Conservation (phyloP, 345 rosid species). For the Rhodomyrtus tomentosa region DNA sequence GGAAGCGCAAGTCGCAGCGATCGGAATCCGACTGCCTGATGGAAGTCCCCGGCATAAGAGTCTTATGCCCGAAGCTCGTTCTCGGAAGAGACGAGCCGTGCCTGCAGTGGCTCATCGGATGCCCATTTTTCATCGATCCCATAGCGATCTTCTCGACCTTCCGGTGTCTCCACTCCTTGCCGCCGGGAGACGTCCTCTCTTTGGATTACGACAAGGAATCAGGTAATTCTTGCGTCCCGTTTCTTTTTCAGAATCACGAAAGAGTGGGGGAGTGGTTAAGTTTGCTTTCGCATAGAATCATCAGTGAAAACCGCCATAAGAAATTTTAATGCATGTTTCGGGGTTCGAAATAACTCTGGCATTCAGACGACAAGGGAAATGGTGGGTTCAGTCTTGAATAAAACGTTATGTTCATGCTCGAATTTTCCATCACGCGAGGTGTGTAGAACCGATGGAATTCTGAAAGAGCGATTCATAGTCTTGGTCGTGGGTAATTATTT, state of each 20-base stretch:
- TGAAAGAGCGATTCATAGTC: not conserved
- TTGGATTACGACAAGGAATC: conserved; percentile 62
- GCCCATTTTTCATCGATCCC: conserved; percentile 54
- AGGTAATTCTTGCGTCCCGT: conserved; percentile 19
- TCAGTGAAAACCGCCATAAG: not conserved
- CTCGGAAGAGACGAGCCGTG: conserved; percentile 28
- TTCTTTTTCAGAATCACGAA: not conserved
- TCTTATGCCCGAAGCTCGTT: conserved; percentile 44
- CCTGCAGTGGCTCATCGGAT: conserved; percentile 86
- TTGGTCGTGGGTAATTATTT: not conserved
- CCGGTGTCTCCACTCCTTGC: conserved; percentile 40
- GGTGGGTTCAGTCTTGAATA: not conserved
- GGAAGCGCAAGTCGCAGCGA: not conserved
- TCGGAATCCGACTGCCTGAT: conserved; percentile 3
- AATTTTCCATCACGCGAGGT: not conserved
- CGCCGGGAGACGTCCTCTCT: conserved; percentile 10
- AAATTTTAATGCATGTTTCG: not conserved
- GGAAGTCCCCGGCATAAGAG: conserved; percentile 27
- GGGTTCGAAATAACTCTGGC: not conserved
- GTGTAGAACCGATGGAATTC: not conserved
- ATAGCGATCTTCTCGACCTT: conserved; percentile 69
- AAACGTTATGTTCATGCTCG: not conserved
- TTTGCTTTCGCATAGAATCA: not conserved
- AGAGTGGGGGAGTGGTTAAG: not conserved
- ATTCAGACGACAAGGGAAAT: not conserved